These are phyloP conservation scores for Hordeum pubiflorum DNA, from an alignment of 202 grass and related monocot species.

Conservation along the genomic window DNA sequence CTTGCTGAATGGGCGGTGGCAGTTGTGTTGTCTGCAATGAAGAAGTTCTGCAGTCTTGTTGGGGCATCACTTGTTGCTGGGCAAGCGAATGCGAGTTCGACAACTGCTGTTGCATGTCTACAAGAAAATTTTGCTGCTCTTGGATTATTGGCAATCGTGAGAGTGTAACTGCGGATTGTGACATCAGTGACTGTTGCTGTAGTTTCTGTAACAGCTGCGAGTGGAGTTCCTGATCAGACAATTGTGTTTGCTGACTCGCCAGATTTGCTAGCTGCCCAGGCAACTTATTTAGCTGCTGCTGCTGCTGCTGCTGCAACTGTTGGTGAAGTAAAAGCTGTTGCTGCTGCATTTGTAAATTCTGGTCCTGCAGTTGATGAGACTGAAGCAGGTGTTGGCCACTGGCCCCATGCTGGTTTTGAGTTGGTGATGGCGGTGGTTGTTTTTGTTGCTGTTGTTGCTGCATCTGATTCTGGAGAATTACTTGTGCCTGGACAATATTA, in stretches of 20 bases:
- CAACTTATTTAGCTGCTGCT: slow-evolving; percentile 39
- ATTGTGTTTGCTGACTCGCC: slow-evolving; percentile 37
- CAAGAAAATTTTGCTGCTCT: slow-evolving; percentile 76
- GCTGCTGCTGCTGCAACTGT: slow-evolving; percentile 37
- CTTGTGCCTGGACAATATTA: slow-evolving; percentile 58
- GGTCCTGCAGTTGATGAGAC: slow-evolving; percentile 47
- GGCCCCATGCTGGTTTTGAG: slow-evolving; percentile 46
- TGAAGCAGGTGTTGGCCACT: slow-evolving; percentile 39
- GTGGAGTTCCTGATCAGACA: slow-evolving; percentile 51
- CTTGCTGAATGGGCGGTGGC: slow-evolving; percentile 33
- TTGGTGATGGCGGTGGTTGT: slow-evolving; percentile 27
- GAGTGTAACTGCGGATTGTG: slow-evolving; percentile 45
- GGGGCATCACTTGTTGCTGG: slow-evolving; percentile 54
- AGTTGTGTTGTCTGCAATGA: slow-evolving; percentile 26
- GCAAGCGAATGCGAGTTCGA: slow-evolving; percentile 37
- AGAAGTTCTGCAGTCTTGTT: slow-evolving; percentile 45
- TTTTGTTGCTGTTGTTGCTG: slow-evolving; percentile 40
- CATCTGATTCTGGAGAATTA: slow-evolving; percentile 60
- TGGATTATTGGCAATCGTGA: slow-evolving; percentile 55
- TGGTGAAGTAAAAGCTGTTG: slow-evolving; percentile 52
- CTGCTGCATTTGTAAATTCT: slow-evolving; percentile 64
- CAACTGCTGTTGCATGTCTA: slow-evolving; percentile 64
- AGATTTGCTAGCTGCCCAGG: slow-evolving; percentile 36
- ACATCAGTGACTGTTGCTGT: slow-evolving; percentile 48
- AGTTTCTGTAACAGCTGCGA: slow-evolving; percentile 64